A percentile compares a stretch with the other conserved stretches of the same genome.
phyloP scores from a whole-genome alignment of 2,329 filamentous ascomycete genomes.

The Botryotinia narcissicola region DNA sequence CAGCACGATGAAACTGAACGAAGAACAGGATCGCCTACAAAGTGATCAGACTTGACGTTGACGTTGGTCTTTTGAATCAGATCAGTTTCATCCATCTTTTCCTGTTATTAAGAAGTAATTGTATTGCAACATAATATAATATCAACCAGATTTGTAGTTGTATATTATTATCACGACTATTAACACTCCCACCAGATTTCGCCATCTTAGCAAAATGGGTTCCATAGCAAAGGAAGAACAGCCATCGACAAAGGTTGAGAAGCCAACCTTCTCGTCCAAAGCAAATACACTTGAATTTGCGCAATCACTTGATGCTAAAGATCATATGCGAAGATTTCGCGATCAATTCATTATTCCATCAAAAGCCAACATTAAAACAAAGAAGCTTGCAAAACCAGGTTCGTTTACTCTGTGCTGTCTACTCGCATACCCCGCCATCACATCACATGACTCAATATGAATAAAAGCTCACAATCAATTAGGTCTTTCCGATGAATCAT shows the following conservation, averaged over 20 bases:
- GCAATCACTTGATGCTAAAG: conserved; percentile 55
- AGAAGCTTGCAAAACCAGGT: conserved; percentile 40
- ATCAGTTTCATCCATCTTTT: background rate
- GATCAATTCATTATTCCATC: conserved; percentile 76
- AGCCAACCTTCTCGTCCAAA: conserved; percentile 48
- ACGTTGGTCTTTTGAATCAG: background rate
- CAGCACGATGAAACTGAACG: background rate
- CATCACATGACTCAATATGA: background rate
- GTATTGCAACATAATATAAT: background rate
- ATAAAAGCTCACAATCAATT: background rate
- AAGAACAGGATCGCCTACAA: conserved; percentile 13
- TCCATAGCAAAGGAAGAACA: conserved; percentile 30
- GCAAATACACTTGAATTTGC: conserved; percentile 49
- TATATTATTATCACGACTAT: background rate
- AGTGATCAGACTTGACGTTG: background rate
- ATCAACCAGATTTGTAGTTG: background rate
- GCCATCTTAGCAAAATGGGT: conserved; percentile 29
- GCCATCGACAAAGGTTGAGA: conserved; percentile 21
- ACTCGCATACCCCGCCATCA: conserved; percentile 25
- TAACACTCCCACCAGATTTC: background rate
- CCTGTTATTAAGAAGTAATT: background rate
- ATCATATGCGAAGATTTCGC: conserved; percentile 60
- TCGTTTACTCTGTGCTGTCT: background rate
- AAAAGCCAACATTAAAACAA: conserved; percentile 66
- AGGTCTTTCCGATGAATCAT: conserved; percentile 40